These are phyloP conservation scores for Oryza officinalis DNA, from an alignment of 176 grass and related monocot genomes.

Conservation along the genomic window DNA sequence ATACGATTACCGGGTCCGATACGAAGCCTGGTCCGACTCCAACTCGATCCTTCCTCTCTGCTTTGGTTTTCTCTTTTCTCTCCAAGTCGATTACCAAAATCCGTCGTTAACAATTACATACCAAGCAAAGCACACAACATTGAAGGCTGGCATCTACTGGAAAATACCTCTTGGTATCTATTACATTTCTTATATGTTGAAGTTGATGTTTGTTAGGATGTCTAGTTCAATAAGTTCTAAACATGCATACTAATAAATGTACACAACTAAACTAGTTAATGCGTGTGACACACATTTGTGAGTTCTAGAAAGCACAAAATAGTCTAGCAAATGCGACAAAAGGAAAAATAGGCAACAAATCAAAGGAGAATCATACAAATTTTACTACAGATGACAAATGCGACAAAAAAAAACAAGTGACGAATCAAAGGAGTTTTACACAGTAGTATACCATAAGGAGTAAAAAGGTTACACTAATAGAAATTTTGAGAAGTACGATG, in stretches of 20 bases:
- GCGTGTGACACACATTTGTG: not conserved
- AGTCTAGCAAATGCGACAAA: not conserved
- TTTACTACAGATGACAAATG: no score
- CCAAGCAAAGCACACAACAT: not conserved
- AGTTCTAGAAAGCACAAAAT: not conserved
- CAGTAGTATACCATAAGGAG: no score
- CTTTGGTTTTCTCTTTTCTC: no score
- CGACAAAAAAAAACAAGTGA: no score
- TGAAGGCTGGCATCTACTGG: not conserved
- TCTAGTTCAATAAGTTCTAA: not conserved
- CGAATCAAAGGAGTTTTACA: no score
- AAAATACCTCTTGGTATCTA: not conserved
- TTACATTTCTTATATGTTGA: not conserved
- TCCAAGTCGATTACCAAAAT: no score
- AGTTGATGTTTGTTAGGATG: not conserved
- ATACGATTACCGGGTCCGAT: no score
- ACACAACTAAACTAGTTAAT: not conserved
- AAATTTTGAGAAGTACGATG: no score
- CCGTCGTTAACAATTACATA: no score
- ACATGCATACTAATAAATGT: not conserved
- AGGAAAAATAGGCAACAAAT: not conserved
- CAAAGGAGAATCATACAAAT: not conserved
- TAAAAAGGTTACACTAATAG: no score
- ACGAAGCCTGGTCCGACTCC: no score
- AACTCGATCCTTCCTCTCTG: no score